Conservation (phyloP, 257 asterid species). For the Craterostigma plantagineum region DNA sequence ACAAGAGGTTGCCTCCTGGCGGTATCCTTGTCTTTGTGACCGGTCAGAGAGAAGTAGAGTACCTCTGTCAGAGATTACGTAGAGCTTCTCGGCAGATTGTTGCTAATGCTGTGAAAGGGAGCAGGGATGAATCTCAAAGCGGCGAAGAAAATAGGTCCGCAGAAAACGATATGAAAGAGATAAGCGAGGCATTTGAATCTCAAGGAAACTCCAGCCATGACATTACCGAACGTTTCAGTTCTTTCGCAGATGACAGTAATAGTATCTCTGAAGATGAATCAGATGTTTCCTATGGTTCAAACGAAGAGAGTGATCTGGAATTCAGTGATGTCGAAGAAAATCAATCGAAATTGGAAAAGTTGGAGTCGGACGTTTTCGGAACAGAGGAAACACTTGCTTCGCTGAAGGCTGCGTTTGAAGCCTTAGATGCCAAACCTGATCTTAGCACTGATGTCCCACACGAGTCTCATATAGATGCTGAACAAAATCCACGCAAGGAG, state of each 20-base stretch:
- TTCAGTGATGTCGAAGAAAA: conserved; percentile 25
- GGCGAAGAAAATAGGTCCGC: conserved; percentile 20
- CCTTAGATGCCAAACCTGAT: conserved; percentile 33
- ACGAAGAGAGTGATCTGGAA: conserved; percentile 70
- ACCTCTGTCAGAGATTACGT: conserved; percentile 52
- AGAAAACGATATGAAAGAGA: conserved; percentile 44
- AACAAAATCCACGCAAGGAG: conserved; percentile 11
- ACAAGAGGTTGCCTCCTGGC: conserved; percentile 83
- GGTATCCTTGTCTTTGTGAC: conserved; percentile 93
- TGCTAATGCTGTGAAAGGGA: conserved; percentile 15
- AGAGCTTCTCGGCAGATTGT: conserved; percentile 37
- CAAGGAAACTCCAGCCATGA: conserved; percentile 29
- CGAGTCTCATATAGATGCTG: conserved; percentile 10
- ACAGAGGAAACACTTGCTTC: conserved; percentile 33
- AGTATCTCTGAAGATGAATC: conserved; percentile 40
- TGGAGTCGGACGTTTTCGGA: conserved; percentile 18
- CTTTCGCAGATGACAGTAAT: conserved; percentile 44
- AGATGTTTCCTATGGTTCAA: conserved; percentile 40
- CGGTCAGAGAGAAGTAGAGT: conserved; percentile 86
- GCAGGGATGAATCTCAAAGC: conserved; percentile 13
- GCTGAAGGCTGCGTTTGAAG: conserved; percentile 62
- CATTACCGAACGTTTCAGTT: conserved; percentile 49
- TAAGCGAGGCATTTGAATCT: conserved; percentile 63
- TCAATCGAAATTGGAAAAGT: conserved; percentile 19
- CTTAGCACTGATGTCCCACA: conserved; percentile 13